Conservation (phyloP, 192 early-diverging fungal genomes). For the Geranomyces michiganensis region DNA sequence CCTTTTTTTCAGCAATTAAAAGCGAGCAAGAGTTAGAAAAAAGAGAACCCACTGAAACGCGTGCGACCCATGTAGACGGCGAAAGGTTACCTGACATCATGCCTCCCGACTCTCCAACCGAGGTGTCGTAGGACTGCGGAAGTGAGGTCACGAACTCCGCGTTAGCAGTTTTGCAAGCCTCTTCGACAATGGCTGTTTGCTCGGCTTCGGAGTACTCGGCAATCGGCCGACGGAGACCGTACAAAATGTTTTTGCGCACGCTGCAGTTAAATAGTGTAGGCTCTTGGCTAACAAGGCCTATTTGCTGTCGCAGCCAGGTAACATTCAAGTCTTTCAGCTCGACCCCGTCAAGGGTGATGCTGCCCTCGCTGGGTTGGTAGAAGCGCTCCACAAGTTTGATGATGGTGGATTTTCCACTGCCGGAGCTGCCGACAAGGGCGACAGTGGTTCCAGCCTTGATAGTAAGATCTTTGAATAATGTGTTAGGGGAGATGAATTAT, state of each 20-base stretch:
- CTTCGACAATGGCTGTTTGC: slow-evolving; percentile 42
- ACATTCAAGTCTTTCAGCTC: slow-evolving; percentile 72
- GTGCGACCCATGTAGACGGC: too few relatives aligned
- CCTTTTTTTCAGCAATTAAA: slow-evolving; percentile 9
- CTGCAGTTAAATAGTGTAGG: slow-evolving; percentile 78
- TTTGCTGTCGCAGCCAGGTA: slow-evolving; percentile 65
- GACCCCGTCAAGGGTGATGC: slow-evolving; percentile 60
- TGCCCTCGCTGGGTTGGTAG: slow-evolving; percentile 79
- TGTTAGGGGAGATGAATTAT: too few relatives aligned
- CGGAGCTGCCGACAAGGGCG: slow-evolving; percentile 83
- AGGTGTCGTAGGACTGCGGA: slow-evolving; percentile 80
- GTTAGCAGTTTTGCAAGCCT: slow-evolving; percentile 61
- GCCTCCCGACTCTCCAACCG: slow-evolving; percentile 60
- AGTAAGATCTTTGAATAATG: too few relatives aligned
- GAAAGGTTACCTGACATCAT: too few relatives aligned
- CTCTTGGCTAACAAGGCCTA: slow-evolving; percentile 82
- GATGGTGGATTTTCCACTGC: slow-evolving; percentile 74
- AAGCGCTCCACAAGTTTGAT: slow-evolving; percentile 64
- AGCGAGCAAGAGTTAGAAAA: too few relatives aligned
- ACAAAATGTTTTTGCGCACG: slow-evolving; percentile 84
- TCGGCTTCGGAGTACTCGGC: slow-evolving; percentile 49
- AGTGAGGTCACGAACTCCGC: slow-evolving; percentile 81
- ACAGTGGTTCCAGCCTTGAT: slow-evolving; percentile 72
- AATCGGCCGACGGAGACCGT: slow-evolving; percentile 62
- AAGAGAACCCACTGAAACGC: too few relatives aligned